These are phyloP conservation scores for Colletotrichum lindemuthianum DNA, from an alignment of 2,329 filamentous ascomycete species.

Conservation along the genomic window DNA sequence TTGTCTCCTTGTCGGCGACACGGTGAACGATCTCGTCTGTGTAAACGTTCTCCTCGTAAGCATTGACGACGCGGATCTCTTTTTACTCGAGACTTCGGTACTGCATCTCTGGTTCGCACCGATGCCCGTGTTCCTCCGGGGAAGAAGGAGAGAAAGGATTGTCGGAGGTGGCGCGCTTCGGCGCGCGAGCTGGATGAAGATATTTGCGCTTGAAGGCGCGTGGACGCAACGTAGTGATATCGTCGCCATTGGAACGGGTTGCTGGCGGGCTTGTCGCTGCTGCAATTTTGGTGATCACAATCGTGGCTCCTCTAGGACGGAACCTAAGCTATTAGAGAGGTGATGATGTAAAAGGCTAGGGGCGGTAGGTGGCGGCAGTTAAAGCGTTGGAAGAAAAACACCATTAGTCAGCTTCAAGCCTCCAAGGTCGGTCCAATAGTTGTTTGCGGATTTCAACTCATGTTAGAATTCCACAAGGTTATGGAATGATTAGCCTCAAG, in stretches of 20 bases:
- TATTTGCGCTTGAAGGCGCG: conserved; percentile 49
- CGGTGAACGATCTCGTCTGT: conserved; percentile 47
- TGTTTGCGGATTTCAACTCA: conserved; percentile 24
- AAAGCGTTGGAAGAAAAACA: neutral
- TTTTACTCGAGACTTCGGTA: neutral
- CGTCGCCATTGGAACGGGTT: conserved; percentile 41
- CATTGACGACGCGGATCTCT: conserved; percentile 2
- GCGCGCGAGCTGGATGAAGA: conserved; percentile 54
- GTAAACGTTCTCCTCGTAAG: neutral
- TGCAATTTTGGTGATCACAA: neutral
- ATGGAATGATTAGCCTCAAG: neutral
- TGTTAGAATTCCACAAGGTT: neutral
- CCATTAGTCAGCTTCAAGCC: conserved; percentile 28
- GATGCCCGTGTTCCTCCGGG: conserved; percentile 32
- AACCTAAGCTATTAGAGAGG: neutral
- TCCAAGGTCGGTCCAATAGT: conserved; percentile 14
- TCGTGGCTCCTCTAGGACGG: neutral
- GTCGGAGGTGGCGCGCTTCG: conserved; percentile 43
- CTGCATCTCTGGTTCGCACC: neutral
- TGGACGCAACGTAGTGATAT: conserved; percentile 49
- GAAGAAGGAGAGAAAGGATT: conserved; percentile 50
- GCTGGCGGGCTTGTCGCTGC: neutral
- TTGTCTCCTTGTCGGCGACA: conserved; percentile 47
- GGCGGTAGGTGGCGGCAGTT: conserved; percentile 36
- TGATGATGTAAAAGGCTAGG: conserved; percentile 34